phyloP scores from a whole-genome alignment of 768 basidiomycete genomes.

The Naganishia antarctica region DNA sequence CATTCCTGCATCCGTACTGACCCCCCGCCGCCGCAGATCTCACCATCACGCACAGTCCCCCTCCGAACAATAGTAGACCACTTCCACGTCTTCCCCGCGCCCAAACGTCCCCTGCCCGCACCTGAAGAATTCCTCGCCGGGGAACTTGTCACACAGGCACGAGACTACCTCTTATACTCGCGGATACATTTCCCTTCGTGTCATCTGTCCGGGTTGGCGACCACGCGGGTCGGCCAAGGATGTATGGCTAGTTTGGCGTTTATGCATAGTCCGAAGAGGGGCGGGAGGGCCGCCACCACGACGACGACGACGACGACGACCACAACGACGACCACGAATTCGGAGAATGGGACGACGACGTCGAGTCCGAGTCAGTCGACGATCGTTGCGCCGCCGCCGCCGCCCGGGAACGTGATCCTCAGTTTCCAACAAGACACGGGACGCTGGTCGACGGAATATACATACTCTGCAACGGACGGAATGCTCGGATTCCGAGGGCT shows the following conservation, averaged over 20 bases:
- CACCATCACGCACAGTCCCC: constrained; percentile 53
- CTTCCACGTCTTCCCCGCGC: constrained; percentile 77
- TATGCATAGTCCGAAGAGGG: constrained; percentile 37
- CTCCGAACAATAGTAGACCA: constrained; percentile 87
- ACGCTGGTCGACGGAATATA: constrained; percentile 87
- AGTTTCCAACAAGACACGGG: constrained; percentile 88
- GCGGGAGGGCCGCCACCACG: background rate
- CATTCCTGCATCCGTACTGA: background rate
- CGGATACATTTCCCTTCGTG: constrained; percentile 84
- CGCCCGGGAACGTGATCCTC: constrained; percentile 60
- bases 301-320: constrained; percentile 30
- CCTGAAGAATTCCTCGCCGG: constrained; percentile 80
- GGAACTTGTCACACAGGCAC: constrained; percentile 55
- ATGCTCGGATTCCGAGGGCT: constrained; percentile 86
- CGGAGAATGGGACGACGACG: constrained; percentile 50
- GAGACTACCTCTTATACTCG: constrained; percentile 91
- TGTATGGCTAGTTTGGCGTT: constrained; percentile 72
- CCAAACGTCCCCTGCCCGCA: constrained; percentile 69
- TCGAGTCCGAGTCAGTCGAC: constrained; percentile 48
- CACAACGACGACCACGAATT: constrained; percentile 45
- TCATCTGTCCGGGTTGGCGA: constrained; percentile 81
- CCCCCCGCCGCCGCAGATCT: constrained; percentile 32
- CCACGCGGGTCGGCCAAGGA: constrained; percentile 71
- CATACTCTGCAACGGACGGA: constrained; percentile 86
- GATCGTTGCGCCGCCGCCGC: constrained; percentile 39